Percentiles rank a stretch among this genome's conserved stretches.
Evolutionary conservation across 805 yeast species (phyloP).

Genomic region (Zygoascus ofunaensis): DNA sequence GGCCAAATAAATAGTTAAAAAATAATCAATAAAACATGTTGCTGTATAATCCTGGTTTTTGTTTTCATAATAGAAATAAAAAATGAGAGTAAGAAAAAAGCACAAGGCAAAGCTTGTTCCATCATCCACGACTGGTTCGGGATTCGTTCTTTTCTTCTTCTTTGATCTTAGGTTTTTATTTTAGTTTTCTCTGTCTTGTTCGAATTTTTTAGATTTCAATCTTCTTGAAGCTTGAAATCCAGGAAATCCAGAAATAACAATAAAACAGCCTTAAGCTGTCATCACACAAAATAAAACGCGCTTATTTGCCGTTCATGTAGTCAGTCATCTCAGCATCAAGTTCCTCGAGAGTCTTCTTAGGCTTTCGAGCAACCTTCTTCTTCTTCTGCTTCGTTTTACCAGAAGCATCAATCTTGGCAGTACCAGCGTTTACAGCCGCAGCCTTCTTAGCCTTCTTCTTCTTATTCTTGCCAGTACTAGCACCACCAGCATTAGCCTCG

Average conservation of each 20-base stretch:
- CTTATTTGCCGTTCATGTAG: slow-evolving; percentile 41
- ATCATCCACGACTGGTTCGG: too few relatives aligned
- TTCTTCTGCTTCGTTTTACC: slow-evolving; percentile 25
- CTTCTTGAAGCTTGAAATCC: too few relatives aligned
- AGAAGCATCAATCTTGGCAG: slow-evolving; percentile 16
- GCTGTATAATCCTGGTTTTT: not conserved
- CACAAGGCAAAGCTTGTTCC: too few relatives aligned
- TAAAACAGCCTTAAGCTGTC: not conserved
- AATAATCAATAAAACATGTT: not conserved
- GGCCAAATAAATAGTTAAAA: not conserved
- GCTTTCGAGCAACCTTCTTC: slow-evolving; percentile 28
- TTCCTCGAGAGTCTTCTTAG: slow-evolving; percentile 77
- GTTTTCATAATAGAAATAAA: not conserved
- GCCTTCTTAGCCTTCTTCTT: slow-evolving; percentile 14
- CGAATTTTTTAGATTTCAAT: too few relatives aligned
- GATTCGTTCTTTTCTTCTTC: too few relatives aligned
- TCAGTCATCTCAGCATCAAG: slow-evolving; percentile 98
- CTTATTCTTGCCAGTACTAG: too few relatives aligned
- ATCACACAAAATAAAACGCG: not conserved
- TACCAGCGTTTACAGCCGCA: slow-evolving; percentile 8
- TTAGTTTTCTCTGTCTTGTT: not conserved
- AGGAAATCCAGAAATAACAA: not conserved
- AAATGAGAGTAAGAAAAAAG: too few relatives aligned
- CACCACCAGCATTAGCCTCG: slow-evolving; percentile 7
- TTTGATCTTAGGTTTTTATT: not conserved